These are phyloP conservation scores for Neonectria punicea DNA, from an alignment of 2,329 filamentous ascomycete genomes.

Conservation along the genomic window DNA sequence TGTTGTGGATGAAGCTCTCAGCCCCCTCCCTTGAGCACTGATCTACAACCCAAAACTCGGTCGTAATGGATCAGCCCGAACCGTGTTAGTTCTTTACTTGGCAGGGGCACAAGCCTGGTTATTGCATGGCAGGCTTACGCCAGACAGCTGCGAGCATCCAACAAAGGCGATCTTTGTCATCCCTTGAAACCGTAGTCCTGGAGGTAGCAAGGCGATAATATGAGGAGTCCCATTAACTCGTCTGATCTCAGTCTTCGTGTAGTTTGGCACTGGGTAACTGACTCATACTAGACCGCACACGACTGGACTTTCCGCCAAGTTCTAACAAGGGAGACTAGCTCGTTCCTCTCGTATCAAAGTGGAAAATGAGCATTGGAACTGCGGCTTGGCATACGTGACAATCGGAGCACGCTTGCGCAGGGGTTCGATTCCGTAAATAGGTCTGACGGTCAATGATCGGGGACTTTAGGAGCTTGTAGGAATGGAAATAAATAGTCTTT, in stretches of 20 bases:
- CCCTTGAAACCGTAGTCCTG: too few species aligned
- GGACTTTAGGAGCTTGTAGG: neutral
- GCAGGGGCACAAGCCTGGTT: too few species aligned
- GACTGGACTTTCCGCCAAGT: neutral
- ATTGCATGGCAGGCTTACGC: too few species aligned
- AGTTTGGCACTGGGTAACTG: too few species aligned
- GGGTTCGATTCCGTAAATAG: neutral
- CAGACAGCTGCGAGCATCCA: too few species aligned
- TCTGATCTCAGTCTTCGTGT: too few species aligned
- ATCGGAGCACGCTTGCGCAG: neutral
- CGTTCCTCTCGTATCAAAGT: neutral
- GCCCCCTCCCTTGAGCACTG: neutral
- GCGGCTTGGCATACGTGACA: neutral
- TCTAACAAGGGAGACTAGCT: neutral
- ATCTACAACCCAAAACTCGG: neutral
- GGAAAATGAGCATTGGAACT: neutral
- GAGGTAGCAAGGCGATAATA: too few species aligned
- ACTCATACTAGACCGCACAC: neutral
- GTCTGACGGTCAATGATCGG: neutral
- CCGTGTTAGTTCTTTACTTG: too few species aligned
- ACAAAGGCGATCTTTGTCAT: too few species aligned
- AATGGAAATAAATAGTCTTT: neutral
- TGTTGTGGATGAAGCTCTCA: too few species aligned
- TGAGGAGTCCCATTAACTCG: too few species aligned
- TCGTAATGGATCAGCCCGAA: neutral